A percentile compares a stretch with the other conserved stretches of the same genome.
Conservation (phyloP, 2,329 filamentous ascomycete genomes). For the Exophiala calicioides region DNA sequence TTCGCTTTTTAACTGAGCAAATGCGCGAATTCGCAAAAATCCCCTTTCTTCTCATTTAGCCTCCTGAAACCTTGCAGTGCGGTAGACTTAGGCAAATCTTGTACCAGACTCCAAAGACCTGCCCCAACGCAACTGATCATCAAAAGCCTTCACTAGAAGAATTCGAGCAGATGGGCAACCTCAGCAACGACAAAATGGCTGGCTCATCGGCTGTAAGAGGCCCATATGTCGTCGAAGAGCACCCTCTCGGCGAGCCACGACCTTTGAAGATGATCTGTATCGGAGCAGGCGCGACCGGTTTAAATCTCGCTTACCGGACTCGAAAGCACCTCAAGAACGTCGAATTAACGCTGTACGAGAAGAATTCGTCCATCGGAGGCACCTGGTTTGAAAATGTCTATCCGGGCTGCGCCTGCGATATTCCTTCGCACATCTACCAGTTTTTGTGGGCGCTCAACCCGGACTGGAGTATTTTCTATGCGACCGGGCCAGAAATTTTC, state of each 20-base stretch:
- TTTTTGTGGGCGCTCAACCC: conserved; percentile 45
- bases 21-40: no score
- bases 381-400: conserved; percentile 46
- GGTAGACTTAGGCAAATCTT: no score
- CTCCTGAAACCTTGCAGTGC: no score
- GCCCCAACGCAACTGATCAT: no score
- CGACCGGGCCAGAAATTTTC: conserved; percentile 48
- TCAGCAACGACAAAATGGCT: no score
- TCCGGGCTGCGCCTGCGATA: conserved; percentile 30
- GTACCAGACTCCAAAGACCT: no score
- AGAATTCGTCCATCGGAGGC: conserved; percentile 40
- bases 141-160: no score
- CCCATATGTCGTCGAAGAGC: no score
- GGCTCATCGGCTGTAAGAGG: no score
- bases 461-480: conserved; percentile 50
- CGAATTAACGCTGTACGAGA: conserved; percentile 2
- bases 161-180: no score
- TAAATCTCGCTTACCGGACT: not conserved
- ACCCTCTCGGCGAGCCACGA: not conserved
- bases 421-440: conserved; percentile 43
- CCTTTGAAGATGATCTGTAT: not conserved
- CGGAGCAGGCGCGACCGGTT: conserved; percentile 2
- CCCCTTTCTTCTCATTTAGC: no score
- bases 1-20: no score
- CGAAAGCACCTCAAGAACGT: not conserved